Evolutionary conservation across 176 grass and related monocot species (phyloP).

Genomic region (Puya raimondii): DNA sequence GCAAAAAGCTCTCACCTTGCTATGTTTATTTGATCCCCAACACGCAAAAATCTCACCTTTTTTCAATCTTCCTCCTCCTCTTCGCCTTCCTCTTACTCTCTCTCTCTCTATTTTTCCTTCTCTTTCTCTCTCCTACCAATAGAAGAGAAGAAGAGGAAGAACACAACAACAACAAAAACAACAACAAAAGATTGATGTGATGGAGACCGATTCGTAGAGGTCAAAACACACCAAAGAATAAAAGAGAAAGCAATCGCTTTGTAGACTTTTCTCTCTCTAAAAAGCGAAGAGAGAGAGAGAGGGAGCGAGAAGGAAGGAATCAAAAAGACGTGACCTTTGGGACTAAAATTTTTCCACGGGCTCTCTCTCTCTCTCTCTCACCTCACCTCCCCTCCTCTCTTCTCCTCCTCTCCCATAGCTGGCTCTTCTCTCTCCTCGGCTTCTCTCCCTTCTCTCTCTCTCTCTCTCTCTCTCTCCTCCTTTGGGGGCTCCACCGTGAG

Average conservation of each 20-base stretch:
- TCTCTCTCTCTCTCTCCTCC: not conserved
- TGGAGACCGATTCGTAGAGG: not conserved
- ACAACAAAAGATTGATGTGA: constrained; percentile 9
- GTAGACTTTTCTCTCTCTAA: not conserved
- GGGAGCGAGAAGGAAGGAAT: not conserved
- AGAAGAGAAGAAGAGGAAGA: constrained; percentile 10
- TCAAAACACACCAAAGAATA: too few species aligned
- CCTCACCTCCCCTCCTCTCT: not conserved
- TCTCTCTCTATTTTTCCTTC: not conserved
- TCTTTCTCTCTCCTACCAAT: constrained; percentile 1
- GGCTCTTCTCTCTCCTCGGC: not conserved
- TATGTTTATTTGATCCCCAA: too few species aligned
- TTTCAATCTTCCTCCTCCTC: not conserved
- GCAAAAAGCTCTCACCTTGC: too few species aligned
- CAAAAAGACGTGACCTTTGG: not conserved
- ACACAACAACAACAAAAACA: constrained; percentile 12
- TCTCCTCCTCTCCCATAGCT: not conserved
- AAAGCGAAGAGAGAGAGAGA: not conserved
- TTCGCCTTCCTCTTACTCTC: not conserved
- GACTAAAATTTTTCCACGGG: not conserved
- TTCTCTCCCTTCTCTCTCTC: not conserved
- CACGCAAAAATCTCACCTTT: too few species aligned
- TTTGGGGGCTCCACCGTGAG: not conserved
- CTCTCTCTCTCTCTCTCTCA: not conserved
- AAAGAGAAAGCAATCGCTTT: not conserved